Conservation (phyloP, 2,329 filamentous ascomycete species). For the Ophiosphaerella narmari region DNA sequence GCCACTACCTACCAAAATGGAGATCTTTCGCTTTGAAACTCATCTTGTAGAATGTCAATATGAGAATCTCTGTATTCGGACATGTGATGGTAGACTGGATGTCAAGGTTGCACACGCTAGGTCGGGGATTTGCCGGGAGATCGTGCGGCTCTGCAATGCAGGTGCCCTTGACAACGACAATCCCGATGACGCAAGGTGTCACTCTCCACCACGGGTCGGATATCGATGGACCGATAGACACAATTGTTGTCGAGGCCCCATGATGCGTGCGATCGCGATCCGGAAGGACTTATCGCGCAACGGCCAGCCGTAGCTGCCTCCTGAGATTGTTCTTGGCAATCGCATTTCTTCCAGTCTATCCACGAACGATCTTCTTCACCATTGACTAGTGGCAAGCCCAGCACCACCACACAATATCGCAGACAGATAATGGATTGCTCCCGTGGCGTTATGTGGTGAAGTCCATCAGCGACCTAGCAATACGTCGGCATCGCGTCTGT, state of each 20-base stretch:
- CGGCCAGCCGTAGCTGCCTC: neutral
- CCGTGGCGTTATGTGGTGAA: no score
- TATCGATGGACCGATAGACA: neutral
- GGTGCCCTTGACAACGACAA: constrained; percentile 8
- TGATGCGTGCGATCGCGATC: neutral
- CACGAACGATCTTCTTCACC: neutral
- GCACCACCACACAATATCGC: neutral
- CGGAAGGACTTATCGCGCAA: neutral
- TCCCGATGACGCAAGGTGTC: constrained; percentile 7
- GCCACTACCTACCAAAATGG: constrained; percentile 57
- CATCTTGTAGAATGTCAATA: constrained; percentile 53
- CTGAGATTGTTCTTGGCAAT: neutral
- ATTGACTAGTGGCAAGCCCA: neutral
- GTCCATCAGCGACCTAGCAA: no score
- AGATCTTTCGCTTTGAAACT: constrained; percentile 71
- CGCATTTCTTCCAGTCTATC: neutral
- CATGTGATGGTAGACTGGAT: constrained; percentile 3
- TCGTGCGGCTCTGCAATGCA: constrained; percentile 12
- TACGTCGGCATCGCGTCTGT: no score
- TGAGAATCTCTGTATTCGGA: constrained; percentile 1
- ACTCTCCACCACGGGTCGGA: neutral
- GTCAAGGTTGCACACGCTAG: constrained; percentile 5
- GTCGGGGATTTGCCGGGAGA: constrained; percentile 5
- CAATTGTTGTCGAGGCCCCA: neutral
- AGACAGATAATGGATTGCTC: no score